Base-by-base conservation (phyloP, 345 rosid species). In the Balakata baccata region DNA sequence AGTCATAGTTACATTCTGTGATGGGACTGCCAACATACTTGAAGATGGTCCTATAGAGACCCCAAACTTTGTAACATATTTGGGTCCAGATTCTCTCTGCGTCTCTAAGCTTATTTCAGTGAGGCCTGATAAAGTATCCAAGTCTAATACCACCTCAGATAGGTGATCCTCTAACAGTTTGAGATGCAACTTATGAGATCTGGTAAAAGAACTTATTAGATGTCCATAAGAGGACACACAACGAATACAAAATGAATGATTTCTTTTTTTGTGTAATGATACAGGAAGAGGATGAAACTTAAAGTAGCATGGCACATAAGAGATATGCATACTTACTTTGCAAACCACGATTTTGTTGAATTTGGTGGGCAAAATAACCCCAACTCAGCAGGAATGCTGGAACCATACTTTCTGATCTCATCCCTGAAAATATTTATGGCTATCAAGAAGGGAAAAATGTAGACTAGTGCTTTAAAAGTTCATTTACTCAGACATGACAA, bases 111-210 rank as follows among this genome's bases (percentile, higher is more conserved):
- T 85, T 80, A 89, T 68, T 81, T 94, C 98, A 66, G 98, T 85
- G 66, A 84, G 87, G 77, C 96, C 98, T 72, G 98, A 94, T 75
- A 94, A 80, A 74, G 91, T 83, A 84, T 89, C 96, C 75, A 94
- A 81, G 85, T 94, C 90, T 72, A 94, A 71, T 76, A 80, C 43
- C 68, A 92, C 84, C 83, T 89, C 89, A 46, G 85, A 86, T 71
- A 87, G 85, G 79, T 43, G 67, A 69, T 81, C 78, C 77, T 88
- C 88, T 47, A 84, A 85, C 85, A 89, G 51, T 73, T 75, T 89
- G 76, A 94, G 80, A 51, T 46, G 80, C 61, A 87, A 58, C 85
- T 87, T 89, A 78, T 81, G 86, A 52, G 93, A 92, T 86, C 98
- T 94, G 83, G 45, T 71, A 77, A 77, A 68, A 66, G 47, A 62